These are phyloP conservation scores for Nannizzia gypsea DNA, from an alignment of 2,329 filamentous ascomycete genomes.

Conservation along the genomic window DNA sequence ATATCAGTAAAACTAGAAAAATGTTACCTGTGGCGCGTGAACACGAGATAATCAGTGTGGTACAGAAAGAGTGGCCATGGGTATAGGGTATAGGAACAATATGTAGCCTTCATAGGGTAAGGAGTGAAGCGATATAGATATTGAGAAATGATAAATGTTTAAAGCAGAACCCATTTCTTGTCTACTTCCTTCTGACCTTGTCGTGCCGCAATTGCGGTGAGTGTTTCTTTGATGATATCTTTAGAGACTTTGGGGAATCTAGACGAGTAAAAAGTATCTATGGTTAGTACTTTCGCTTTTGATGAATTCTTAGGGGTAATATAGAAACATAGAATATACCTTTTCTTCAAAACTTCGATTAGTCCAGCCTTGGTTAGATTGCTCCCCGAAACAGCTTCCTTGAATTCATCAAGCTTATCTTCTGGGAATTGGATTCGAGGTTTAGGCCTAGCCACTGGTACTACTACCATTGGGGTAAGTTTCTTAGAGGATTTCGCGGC, in stretches of 20 bases:
- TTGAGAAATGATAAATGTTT: conserved; percentile 7
- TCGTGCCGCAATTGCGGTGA: conserved; percentile 54
- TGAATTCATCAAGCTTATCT: conserved; percentile 56
- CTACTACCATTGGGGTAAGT: background rate
- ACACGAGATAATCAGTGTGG: background rate
- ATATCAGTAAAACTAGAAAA: background rate
- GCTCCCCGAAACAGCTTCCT: conserved; percentile 55
- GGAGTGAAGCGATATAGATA: background rate
- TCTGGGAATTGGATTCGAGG: conserved; percentile 40
- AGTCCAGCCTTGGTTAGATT: conserved; percentile 63
- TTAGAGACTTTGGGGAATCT: conserved; percentile 60
- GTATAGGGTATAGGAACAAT: background rate
- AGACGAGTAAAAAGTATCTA: background rate
- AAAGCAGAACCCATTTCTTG: conserved; percentile 51
- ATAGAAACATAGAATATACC: conserved; percentile 29
- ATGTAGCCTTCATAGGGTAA: background rate
- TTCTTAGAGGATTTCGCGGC: background rate
- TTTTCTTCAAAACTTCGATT: conserved; percentile 62
- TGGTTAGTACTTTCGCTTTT: background rate
- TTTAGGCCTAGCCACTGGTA: conserved; percentile 13
- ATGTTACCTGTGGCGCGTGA: background rate
- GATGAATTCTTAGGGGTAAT: no score
- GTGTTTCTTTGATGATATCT: conserved; percentile 57
- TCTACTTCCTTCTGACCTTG: conserved; percentile 51
- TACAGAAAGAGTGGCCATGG: background rate